A percentile compares a stretch with the other conserved stretches of the same genome.
Conservation (phyloP, 768 basidiomycete genomes). For the Pleurotus platypus region DNA sequence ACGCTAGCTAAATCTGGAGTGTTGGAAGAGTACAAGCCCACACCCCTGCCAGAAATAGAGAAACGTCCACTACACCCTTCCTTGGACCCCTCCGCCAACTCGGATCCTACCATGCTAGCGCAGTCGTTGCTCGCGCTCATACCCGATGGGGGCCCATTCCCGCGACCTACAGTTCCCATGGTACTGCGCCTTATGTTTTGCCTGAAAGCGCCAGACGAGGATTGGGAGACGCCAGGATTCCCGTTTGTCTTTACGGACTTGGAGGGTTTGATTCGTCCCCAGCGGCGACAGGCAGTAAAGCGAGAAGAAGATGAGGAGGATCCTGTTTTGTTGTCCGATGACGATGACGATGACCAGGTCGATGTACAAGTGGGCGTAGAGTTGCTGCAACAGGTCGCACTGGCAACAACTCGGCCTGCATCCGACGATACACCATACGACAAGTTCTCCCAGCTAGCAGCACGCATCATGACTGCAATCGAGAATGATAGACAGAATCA, state of each 20-base stretch:
- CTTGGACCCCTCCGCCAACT: slow-evolving; percentile 57
- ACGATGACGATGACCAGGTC: slow-evolving; percentile 49
- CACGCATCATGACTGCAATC: slow-evolving; percentile 50
- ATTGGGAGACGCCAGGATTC: slow-evolving; percentile 75
- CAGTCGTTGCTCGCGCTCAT: slow-evolving; percentile 58
- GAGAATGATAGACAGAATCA: slow-evolving; percentile 17
- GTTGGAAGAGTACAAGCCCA: slow-evolving; percentile 38
- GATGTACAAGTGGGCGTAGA: slow-evolving; percentile 28
- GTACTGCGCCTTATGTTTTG: slow-evolving; percentile 75
- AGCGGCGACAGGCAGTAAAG: not conserved
- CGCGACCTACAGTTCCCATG: slow-evolving; percentile 52
- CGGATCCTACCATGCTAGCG: slow-evolving; percentile 61
- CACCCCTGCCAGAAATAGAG: slow-evolving; percentile 27
- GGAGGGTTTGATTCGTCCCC: slow-evolving; percentile 15
- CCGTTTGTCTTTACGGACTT: slow-evolving; percentile 68
- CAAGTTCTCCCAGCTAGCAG: slow-evolving; percentile 49
- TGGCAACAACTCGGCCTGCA: slow-evolving; percentile 48
- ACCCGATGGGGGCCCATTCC: slow-evolving; percentile 36
- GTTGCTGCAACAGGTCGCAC: not conserved
- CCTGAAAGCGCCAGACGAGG: slow-evolving; percentile 73
- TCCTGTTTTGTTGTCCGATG: slow-evolving; percentile 16
- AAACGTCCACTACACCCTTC: slow-evolving; percentile 41
- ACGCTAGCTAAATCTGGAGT: slow-evolving; percentile 33
- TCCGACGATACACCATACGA: slow-evolving; percentile 52
- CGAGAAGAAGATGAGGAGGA: slow-evolving; percentile 7